Conservation (phyloP, 805 yeast genomes). For the Pichia paraexigua region DNA sequence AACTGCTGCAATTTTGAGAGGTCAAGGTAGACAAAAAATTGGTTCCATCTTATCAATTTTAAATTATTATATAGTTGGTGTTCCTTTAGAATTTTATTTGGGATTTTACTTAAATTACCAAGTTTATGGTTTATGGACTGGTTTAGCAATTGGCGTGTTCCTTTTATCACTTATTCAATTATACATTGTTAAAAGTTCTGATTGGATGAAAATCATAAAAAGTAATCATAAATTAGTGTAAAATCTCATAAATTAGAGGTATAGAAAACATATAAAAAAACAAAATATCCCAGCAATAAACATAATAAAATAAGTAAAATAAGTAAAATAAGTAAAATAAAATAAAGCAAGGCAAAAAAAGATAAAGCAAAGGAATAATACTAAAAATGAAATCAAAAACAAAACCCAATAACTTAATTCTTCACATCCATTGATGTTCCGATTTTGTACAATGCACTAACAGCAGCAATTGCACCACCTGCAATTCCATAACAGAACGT, state of each 20-base stretch:
- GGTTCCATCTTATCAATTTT: constrained; percentile 42
- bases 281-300: not conserved
- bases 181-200: constrained; percentile 34
- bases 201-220: constrained; percentile 47
- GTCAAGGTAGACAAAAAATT: constrained; percentile 47
- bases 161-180: constrained; percentile 34
- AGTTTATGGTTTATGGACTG: constrained; percentile 44
- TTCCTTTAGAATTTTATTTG: constrained; percentile 38
- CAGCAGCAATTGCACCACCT: constrained; percentile 17
- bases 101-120: constrained; percentile 34
- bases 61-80: constrained; percentile 40
- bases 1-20: constrained; percentile 41
- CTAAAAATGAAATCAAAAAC: not conserved
- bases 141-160: constrained; percentile 35
- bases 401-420: not conserved
- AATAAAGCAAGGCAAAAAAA: not conserved
- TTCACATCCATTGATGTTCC: constrained; percentile 7
- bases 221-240: constrained; percentile 19
- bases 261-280: not conserved
- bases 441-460: constrained; percentile 21
- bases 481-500: constrained; percentile 11
- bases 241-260: not conserved
- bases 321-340: not conserved
- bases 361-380: not conserved
- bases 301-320: not conserved